These are phyloP conservation scores for Talaromyces sp. DNA, from an alignment of 2,329 filamentous ascomycete species.

Conservation along the genomic window DNA sequence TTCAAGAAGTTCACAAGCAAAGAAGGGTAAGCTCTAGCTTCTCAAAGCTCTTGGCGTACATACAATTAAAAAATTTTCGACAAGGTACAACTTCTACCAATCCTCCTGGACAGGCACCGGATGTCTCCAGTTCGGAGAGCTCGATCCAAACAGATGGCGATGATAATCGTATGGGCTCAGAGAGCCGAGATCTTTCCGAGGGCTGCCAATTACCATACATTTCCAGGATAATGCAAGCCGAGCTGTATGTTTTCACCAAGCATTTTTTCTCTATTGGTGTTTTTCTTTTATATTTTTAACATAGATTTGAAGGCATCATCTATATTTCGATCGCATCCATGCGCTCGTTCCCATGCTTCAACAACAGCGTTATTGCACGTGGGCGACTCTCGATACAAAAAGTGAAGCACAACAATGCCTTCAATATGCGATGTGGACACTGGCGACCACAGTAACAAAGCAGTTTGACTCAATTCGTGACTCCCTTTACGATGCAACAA, in stretches of 20 bases:
- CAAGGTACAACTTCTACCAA: background rate
- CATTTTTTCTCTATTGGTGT: background rate
- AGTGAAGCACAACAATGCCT: conserved; percentile 26
- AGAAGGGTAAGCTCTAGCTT: background rate
- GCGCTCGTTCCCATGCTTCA: conserved; percentile 29
- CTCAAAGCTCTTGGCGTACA: background rate
- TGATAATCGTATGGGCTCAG: background rate
- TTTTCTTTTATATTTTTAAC: background rate
- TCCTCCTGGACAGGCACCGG: background rate
- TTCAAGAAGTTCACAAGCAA: background rate
- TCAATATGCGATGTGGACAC: conserved; percentile 38
- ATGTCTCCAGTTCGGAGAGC: conserved; percentile 6
- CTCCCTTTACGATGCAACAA: conserved; percentile 14
- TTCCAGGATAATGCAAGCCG: background rate
- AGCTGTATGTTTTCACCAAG: background rate
- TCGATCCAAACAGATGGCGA: background rate
- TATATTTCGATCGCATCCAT: conserved; percentile 34
- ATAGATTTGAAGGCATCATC: conserved; percentile 24
- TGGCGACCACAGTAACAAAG: conserved; percentile 32
- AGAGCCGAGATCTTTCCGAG: background rate
- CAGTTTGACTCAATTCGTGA: conserved; percentile 30
- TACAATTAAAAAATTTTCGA: background rate
- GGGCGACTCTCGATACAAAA: conserved; percentile 21
- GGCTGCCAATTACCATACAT: background rate
- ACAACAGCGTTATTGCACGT: conserved; percentile 28